These are phyloP conservation scores for Larix kaempferi DNA, from an alignment of 75 land plant genomes.

Conservation along the genomic window DNA sequence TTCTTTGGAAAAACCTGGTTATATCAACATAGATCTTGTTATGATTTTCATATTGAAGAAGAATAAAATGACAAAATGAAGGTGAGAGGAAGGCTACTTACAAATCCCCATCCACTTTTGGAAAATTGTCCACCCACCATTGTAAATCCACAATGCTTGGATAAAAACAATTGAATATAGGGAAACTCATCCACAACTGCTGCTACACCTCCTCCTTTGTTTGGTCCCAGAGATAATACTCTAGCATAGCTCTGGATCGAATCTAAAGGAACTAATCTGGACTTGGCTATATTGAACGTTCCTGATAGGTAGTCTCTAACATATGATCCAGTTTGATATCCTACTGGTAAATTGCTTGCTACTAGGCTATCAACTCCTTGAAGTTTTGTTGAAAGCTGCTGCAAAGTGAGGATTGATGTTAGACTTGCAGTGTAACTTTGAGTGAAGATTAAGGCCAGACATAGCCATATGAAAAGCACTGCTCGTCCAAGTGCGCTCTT, in stretches of 20 bases:
- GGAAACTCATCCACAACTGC: conserved; percentile 89
- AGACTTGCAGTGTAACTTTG: conserved; percentile 90
- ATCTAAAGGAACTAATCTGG: conserved; percentile 64
- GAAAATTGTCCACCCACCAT: conserved; percentile 79
- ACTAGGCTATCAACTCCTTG: conserved; percentile 67
- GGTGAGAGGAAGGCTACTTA: conserved; percentile 34
- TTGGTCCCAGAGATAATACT: conserved; percentile 65
- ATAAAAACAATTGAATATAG: conserved; percentile 74
- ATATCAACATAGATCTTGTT: background rate
- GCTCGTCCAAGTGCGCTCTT: conserved; percentile 73
- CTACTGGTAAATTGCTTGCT: conserved; percentile 63
- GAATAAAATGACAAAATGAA: background rate
- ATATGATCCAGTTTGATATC: conserved; percentile 78
- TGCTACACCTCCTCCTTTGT: conserved; percentile 83
- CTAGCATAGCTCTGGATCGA: conserved; percentile 43
- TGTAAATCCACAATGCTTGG: conserved; percentile 64
- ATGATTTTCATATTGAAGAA: background rate
- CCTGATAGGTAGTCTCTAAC: conserved; percentile 55
- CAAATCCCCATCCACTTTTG: conserved; percentile 90
- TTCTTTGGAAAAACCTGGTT: conserved; percentile 89
- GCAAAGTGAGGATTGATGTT: conserved; percentile 70
- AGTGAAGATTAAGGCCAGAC: conserved; percentile 76
- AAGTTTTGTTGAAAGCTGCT: conserved; percentile 63
- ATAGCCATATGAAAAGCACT: conserved; percentile 84
- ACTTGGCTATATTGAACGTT: conserved; percentile 55